Base-by-base conservation (phyloP, 1,139 yeast genomes). In the Saccharomyces pastorianus region DNA sequence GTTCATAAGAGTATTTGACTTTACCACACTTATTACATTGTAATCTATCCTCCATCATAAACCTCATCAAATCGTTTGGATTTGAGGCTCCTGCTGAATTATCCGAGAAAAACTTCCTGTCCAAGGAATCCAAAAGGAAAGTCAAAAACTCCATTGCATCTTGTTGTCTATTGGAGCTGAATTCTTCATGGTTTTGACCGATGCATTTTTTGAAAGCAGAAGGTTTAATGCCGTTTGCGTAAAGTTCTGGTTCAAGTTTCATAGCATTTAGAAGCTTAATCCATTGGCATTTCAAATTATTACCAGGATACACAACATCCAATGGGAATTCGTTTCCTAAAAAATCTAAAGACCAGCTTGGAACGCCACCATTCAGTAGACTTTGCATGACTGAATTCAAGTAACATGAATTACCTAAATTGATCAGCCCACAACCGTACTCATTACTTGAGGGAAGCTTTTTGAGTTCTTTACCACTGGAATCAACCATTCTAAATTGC, bases 341-440 rank as follows among this genome's bases (percentile, higher is more conserved):
- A 1, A 52, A 49, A 26, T 56, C 55, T 34, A 59, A 51, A 14
- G 61, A 56, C 69, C 69, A 68, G 23, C 51, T 34, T 3, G 54
- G 50, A 1, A 62, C 63, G 27, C 67, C 68, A 5, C 64, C 66
- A 50, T 76, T 71, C 62, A 86, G 85, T 53, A 93, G 72, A 2
- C 84, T 76, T 69, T 93, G 99, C 4, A 89, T 59, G 0, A 84
- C 91, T 1, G 96, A 85, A 51, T 91, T 87, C 59, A 93, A 64
- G 68, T 93, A 93, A 71, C 99, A 93, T 0, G 96, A 86, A 65
- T 93, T 93, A 2, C 99, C 99, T 59, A 93, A 72, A 67, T 93
- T 93, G 60, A 84, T 82, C 66, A 95, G 72, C 0, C 99, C 99
- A 1, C 68, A 63, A 4, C 72, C 71, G 31, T 59, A 53, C 4